Base-by-base conservation (phyloP, 495 filamentous ascomycete species). In the Neurospora sp. region DNA sequence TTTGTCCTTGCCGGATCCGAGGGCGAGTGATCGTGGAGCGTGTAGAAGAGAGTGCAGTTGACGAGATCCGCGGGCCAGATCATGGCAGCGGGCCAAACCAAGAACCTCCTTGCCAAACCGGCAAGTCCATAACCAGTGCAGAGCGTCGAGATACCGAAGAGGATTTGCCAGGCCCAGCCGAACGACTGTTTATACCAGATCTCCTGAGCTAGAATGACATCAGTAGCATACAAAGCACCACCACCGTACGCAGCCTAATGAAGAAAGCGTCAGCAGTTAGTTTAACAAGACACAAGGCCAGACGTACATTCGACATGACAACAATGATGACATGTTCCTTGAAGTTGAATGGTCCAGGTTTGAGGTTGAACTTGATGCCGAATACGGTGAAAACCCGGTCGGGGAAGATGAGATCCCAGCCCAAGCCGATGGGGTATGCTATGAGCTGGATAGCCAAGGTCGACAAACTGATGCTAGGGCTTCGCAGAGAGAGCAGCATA, bases 291-390 rank as follows among this genome's bases (percentile, higher is more conserved):
- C 38, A 39, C 18, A 53, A 39, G 39, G 42, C 69, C 46, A 69
- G 35, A 79, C 81, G 41, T 77, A 88, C 86, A 77, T 88, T 88
- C 0, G 88, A 88, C 91, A 93, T 94, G 74, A 92, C 88, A 22
- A 90, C 90, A 76, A 94, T 92, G 71, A 94, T 79, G 35, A 89
- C 89, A 84, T 94, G 91, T 78, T 94, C 91, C 77, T 94, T 94
- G 80, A 90, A 89, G 79, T 93, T 94, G 80, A 94, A 94, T 44
- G 86, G 89, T 44, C 91, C 89, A 7, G 90, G 90, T 70, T 90
- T 92, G 16, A 92, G 76, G 73, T 88, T 89, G 78, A 88, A 89
- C 42, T 85, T 84, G 69, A 86, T 31, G 2, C 91, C 90, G 71
- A 86, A 88, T 42, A 91, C 72, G n/a, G 77, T 86, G 79, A 86